These are phyloP conservation scores for Hibiscus trionum DNA, from an alignment of 345 rosid species.

Conservation along the genomic window DNA sequence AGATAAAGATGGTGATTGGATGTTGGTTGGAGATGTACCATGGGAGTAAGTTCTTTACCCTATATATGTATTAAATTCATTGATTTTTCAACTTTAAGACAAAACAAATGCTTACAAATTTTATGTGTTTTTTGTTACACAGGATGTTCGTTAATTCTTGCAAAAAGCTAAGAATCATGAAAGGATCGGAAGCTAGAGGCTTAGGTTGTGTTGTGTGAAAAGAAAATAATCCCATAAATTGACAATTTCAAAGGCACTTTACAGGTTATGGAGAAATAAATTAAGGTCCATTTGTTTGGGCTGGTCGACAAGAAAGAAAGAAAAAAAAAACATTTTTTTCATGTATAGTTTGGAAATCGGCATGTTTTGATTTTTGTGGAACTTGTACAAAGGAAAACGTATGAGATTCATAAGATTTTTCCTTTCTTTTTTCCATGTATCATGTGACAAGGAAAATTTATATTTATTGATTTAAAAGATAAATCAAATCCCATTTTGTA, in stretches of 20 bases:
- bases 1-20: constrained; percentile 80
- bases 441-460: not conserved
- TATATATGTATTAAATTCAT: not conserved
- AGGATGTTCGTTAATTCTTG: constrained; percentile 48
- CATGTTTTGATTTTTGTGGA: not conserved
- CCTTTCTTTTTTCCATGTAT: not conserved
- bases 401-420: not conserved
- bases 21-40: constrained; percentile 83
- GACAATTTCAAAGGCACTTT: not conserved
- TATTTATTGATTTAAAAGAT: not conserved
- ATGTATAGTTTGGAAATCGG: constrained; percentile 3
- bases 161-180: constrained; percentile 52
- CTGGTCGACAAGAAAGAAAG: not conserved
- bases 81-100: not conserved
- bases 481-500: not conserved
- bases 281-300: not conserved
- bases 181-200: constrained; percentile 52
- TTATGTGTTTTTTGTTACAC: not conserved
- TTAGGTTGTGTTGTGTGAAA: constrained; percentile 31
- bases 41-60: constrained; percentile 43
- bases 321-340: not conserved
- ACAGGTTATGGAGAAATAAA: not conserved
- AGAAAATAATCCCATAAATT: not conserved
- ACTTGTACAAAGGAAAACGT: not conserved
- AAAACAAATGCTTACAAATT: not conserved